Conservation (phyloP, 495 filamentous ascomycete genomes). For the Penicillium pancosmium region DNA sequence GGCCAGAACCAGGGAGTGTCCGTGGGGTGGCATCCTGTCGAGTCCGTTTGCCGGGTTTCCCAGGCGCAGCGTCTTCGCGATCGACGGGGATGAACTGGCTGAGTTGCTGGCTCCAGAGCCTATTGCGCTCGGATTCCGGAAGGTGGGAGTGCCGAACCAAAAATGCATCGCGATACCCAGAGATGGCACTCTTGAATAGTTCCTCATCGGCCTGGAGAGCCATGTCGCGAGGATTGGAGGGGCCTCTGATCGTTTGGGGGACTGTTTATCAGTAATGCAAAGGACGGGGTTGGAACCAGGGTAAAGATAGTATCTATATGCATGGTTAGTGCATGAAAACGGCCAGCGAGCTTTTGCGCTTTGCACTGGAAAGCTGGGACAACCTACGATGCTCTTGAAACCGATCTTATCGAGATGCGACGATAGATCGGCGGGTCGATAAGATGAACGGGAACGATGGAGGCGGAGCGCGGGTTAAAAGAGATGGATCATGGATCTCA, state of each 20-base stretch:
- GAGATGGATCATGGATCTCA: constrained; percentile 2
- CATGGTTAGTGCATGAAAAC: constrained; percentile 1
- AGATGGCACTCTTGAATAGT: constrained; percentile 49
- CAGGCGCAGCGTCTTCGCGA: constrained; percentile 22
- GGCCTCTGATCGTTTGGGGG: constrained; percentile 13
- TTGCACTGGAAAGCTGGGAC: neutral
- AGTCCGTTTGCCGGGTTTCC: constrained; percentile 47
- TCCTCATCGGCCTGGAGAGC: constrained; percentile 46
- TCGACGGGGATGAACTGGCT: constrained; percentile 43
- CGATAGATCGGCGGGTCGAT: constrained; percentile 8
- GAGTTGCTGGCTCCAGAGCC: constrained; percentile 47
- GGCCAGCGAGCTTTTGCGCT: neutral
- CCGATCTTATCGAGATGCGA: constrained; percentile 6
- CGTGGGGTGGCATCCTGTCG: constrained; percentile 49
- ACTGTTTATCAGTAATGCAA: constrained; percentile 35
- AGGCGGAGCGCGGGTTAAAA: constrained; percentile 2
- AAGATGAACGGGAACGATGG: constrained; percentile 2
- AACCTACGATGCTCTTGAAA: neutral
- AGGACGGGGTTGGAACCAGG: constrained; percentile 1
- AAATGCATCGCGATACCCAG: constrained; percentile 49
- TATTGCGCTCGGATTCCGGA: constrained; percentile 46
- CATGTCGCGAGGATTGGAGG: constrained; percentile 30
- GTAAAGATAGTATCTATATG: constrained; percentile 6
- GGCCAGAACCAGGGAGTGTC: constrained; percentile 47
- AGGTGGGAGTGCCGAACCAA: constrained; percentile 50